These are phyloP conservation scores for Coemansia sp. DNA, from an alignment of 371 early-diverging fungal genomes.

Conservation along the genomic window DNA sequence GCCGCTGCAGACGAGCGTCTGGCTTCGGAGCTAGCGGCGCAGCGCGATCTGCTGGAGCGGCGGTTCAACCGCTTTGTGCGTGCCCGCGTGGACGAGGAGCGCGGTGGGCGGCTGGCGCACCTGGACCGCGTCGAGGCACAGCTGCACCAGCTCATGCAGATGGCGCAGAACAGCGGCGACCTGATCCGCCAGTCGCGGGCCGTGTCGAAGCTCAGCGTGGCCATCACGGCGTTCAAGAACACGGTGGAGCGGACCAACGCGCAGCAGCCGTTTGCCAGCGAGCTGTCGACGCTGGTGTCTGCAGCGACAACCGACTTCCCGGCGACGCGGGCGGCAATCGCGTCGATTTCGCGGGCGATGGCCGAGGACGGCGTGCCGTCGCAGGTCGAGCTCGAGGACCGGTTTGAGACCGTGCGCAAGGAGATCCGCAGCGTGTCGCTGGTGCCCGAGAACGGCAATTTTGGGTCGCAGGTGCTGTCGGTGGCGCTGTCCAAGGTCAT, in stretches of 20 bases:
- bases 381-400: conserved; percentile 65
- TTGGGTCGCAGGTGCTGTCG: conserved; percentile 80
- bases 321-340: conserved; percentile 65
- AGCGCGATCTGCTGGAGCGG: conserved; percentile 54
- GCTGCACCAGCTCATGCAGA: conserved; percentile 63
- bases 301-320: conserved; percentile 67
- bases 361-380: conserved; percentile 72
- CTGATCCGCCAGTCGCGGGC: conserved; percentile 37
- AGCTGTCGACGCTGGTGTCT: conserved; percentile 64
- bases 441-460: conserved; percentile 84
- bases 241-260: conserved; percentile 57
- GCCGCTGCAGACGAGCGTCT: conserved; percentile 25
- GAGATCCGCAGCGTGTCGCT: conserved; percentile 80
- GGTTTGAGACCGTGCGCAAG: conserved; percentile 69
- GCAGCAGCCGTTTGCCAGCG: conserved; percentile 64
- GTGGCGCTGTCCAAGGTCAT: conserved; percentile 72
- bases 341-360: conserved; percentile 61
- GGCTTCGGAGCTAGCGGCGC: conserved; percentile 36
- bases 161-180: conserved; percentile 38
- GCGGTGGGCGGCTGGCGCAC: conserved; percentile 84
- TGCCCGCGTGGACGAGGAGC: conserved; percentile 82
- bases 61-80: conserved; percentile 67
- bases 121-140: conserved; percentile 77
- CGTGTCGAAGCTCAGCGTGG: conserved; percentile 49
- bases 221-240: conserved; percentile 58